Evolutionary conservation across 177 flowering plant genomes (phyloP).

Genomic region (Vitis hybrid): DNA sequence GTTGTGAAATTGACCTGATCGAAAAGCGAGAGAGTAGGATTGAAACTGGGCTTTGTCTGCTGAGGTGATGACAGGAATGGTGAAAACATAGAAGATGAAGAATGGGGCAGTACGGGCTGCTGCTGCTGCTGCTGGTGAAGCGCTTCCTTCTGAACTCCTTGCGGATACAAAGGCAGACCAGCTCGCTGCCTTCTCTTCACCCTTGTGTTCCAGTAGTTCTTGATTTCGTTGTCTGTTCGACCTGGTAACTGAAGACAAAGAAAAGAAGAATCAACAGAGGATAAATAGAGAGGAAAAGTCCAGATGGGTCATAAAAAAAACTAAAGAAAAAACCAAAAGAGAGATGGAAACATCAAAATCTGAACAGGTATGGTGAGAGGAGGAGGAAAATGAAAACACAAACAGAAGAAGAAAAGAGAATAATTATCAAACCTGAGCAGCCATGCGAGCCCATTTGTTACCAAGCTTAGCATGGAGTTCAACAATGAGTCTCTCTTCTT

Average conservation of each 20-base stretch:
- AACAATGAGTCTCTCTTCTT: conserved; percentile 47
- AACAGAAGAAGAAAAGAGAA: not conserved
- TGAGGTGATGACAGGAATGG: conserved; percentile 7
- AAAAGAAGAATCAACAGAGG: not conserved
- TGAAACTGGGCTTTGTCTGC: conserved; percentile 1
- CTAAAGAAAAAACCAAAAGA: not conserved
- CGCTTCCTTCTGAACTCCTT: conserved; percentile 20
- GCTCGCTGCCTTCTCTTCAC: conserved; percentile 53
- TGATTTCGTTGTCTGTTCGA: conserved; percentile 63
- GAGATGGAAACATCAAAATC: not conserved
- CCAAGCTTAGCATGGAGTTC: conserved; percentile 55
- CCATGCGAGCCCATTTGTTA: conserved; percentile 75
- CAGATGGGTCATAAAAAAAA: conserved; percentile 4
- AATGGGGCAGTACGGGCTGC: conserved; percentile 7
- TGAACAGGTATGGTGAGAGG: not conserved
- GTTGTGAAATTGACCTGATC: not conserved
- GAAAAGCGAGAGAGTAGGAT: conserved; percentile 4
- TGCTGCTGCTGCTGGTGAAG: conserved; percentile 7
- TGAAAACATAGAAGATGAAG: conserved; percentile 3
- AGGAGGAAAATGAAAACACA: not conserved
- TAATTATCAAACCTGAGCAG: conserved; percentile 38
- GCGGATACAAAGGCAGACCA: conserved; percentile 55
- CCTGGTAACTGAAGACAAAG: conserved; percentile 47
- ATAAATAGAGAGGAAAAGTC: not conserved
- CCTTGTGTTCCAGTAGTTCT: conserved; percentile 70